phyloP scores from a whole-genome alignment of 1,139 yeast species.

The Yamadazyma atlantica region DNA sequence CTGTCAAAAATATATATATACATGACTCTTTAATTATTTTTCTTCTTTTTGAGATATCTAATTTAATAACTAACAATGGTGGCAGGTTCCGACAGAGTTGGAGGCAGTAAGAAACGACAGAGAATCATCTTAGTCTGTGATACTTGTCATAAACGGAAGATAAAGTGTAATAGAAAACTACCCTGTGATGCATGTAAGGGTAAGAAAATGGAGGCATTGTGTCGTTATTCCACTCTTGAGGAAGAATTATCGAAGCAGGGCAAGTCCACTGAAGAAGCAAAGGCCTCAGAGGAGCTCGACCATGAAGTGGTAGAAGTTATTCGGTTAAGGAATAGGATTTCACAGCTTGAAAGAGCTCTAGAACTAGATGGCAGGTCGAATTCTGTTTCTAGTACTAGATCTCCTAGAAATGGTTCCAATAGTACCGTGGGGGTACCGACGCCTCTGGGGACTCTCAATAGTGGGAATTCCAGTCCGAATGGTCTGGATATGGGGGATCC shows the following conservation, averaged over 20 bases:
- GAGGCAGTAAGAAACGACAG: constrained; percentile 14
- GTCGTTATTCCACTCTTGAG: constrained; percentile 16
- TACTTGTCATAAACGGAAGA: constrained; percentile 19
- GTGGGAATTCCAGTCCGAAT: neutral
- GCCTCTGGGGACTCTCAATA: neutral
- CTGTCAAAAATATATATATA: too few species aligned
- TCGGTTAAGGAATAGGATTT: neutral
- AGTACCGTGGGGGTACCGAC: neutral
- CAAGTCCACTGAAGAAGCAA: constrained; percentile 9
- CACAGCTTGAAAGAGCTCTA: neutral
- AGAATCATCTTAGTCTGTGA: constrained; percentile 19
- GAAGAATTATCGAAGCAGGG: constrained; percentile 17
- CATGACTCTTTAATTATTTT: neutral
- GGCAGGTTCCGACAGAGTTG: neutral
- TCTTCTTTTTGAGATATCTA: too few species aligned
- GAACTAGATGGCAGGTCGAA: neutral
- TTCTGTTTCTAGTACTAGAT: too few species aligned
- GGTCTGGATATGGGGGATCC: neutral
- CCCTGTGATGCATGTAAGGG: constrained; percentile 18
- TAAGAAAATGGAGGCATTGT: constrained; percentile 14
- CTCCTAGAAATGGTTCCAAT: neutral
- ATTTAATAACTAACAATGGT: too few species aligned
- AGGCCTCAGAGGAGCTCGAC: constrained; percentile 3
- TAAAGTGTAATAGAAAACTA: constrained; percentile 17
- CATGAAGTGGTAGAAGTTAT: constrained; percentile 4